Percentiles rank a stretch among this genome's conserved stretches.
Conservation (phyloP, 805 yeast species). For the Jamesozyma piceae region DNA sequence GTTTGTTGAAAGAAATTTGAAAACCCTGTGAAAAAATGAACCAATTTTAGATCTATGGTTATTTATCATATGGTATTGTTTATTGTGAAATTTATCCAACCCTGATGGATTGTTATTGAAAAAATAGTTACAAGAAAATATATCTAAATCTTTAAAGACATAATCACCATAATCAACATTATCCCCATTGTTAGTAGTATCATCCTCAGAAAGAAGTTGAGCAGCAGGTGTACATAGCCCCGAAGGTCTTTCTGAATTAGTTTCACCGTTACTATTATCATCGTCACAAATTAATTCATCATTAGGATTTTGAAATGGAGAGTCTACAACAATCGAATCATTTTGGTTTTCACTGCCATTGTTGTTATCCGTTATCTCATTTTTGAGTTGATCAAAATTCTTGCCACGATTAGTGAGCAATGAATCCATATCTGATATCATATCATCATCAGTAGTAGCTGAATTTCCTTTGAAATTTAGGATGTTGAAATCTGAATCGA, state of each 20-base stretch:
- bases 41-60: constrained; percentile 52
- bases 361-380: constrained; percentile 5
- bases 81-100: constrained; percentile 34
- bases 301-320: neutral
- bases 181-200: constrained; percentile 76
- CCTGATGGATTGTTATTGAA: constrained; percentile 48
- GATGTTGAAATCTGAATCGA: constrained; percentile 60
- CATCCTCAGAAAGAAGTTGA: constrained; percentile 23
- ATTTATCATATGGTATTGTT: constrained; percentile 47
- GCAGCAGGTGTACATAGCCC: constrained; percentile 31
- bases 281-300: constrained; percentile 4
- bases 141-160: constrained; percentile 44
- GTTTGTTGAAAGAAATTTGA: constrained; percentile 37
- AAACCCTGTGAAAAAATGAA: constrained; percentile 49
- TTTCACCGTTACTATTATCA: constrained; percentile 31
- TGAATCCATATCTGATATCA: constrained; percentile 8
- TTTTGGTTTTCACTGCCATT: neutral
- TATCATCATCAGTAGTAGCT: constrained; percentile 27
- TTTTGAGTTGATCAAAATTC: constrained; percentile 18
- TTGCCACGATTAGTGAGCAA: neutral
- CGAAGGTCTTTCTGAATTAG: constrained; percentile 35
- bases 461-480: constrained; percentile 30
- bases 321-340: neutral
- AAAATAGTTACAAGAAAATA: constrained; percentile 55
- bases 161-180: constrained; percentile 15